Conservation (phyloP, 768 basidiomycete species). For the Epithele typhae region DNA sequence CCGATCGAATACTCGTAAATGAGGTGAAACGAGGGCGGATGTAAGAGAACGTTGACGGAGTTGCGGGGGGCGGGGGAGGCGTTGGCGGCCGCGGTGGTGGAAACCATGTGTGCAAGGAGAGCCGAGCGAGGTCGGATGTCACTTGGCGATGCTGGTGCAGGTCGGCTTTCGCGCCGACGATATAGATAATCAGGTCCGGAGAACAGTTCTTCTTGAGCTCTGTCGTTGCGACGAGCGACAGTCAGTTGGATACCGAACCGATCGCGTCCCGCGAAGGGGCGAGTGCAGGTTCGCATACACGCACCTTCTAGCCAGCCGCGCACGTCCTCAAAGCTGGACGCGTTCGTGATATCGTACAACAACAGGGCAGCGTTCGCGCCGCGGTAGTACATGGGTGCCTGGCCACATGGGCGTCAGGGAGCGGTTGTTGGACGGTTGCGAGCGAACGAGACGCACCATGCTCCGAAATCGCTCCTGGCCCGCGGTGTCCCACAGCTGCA, state of each 20-base stretch:
- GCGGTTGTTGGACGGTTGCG: slow-evolving; percentile 3
- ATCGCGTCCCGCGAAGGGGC: slow-evolving; percentile 1
- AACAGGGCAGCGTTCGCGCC: slow-evolving; percentile 92
- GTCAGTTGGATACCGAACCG: slow-evolving; percentile 1
- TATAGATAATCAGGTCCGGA: slow-evolving; percentile 87
- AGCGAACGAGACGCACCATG: slow-evolving; percentile 48
- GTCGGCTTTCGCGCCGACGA: slow-evolving; percentile 93
- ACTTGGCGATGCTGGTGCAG: slow-evolving; percentile 68
- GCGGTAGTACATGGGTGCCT: slow-evolving; percentile 97
- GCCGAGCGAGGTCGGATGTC: slow-evolving; percentile 77
- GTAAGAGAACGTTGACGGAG: slow-evolving; percentile 64
- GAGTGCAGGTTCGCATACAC: too few species aligned
- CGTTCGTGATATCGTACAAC: slow-evolving; percentile 93
- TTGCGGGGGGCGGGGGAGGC: slow-evolving; percentile 58
- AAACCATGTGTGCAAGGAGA: slow-evolving; percentile 84
- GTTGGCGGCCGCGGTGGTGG: slow-evolving; percentile 70
- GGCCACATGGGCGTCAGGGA: slow-evolving; percentile 12
- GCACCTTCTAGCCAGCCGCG: slow-evolving; percentile 87
- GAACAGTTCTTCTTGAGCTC: slow-evolving; percentile 89
- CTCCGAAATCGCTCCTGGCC: slow-evolving; percentile 91
- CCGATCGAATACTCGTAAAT: slow-evolving; percentile 62
- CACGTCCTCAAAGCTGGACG: slow-evolving; percentile 83
- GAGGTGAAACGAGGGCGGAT: slow-evolving; percentile 78
- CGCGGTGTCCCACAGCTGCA: slow-evolving; percentile 92
- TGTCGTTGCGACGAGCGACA: slow-evolving; percentile 26